Evolutionary conservation across 169 alveolate species (phyloP), one percentile per base, ranked within the genome.

Genomic region (Cryptosporidium sp.): DNA sequence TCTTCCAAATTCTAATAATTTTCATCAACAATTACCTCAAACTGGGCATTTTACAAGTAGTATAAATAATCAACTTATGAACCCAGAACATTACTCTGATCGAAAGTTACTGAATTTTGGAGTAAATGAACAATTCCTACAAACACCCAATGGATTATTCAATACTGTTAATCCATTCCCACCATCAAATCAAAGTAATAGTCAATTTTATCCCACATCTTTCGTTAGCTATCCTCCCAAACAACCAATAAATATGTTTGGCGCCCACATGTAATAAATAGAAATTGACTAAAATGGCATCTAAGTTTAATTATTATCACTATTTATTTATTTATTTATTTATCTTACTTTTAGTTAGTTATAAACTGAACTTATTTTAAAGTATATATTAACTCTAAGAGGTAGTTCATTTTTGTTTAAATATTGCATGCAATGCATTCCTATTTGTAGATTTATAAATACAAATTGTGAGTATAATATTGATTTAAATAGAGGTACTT

Each of bases 211-310:
- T 60, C 71, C 86, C 23, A 16, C 61, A 10, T 71, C 85, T 9
- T 71, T 71, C 29, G 33, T 71, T 31, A 71, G 33, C 51, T 51
- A 71, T 29, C 84, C 84, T 70, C 84, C 84, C 14, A 70, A 68
- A 18, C 60, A 23, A 10, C 84, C 84, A 16, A 70, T 70, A 10
- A 26, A 26, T 26, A 16, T 8, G 23, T 23, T 56, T 56, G 67
- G 67, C 67, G 67, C 67, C 67, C 21, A 56, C 37, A 56, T 56
- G 35, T 56, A 56, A 10, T 6, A 53, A 16, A n/a, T 53, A 53
- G 10, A n/a, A 53, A 53, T 18, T 0, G 62, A 56, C 21, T 56
- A 56, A 42, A 9, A 48, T 48, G 23, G 21, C 6, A 48, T 48
- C 56, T 48, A 48, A 48, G 18, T 18, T 44, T 48, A 12, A 31